Conservation (phyloP, 2,329 filamentous ascomycete genomes). For the Monosporascus sp. region DNA sequence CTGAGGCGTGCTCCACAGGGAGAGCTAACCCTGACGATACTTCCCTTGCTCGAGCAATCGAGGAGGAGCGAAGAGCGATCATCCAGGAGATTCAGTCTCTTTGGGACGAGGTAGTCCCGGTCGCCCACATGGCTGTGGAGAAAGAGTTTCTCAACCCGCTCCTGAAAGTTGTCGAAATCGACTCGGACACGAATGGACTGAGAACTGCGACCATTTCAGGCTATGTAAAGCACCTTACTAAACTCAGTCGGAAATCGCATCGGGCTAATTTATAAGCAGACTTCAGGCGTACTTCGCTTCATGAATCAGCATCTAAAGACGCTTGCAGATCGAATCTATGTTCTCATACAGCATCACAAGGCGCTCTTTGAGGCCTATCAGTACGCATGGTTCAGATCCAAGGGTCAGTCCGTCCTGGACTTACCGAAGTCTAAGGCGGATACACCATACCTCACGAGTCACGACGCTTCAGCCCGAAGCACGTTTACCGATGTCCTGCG, state of each 20-base stretch:
- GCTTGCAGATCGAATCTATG: conserved; percentile 12
- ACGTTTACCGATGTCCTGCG: background rate
- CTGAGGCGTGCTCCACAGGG: conserved; percentile 8
- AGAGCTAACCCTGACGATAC: background rate
- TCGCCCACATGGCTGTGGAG: conserved; percentile 29
- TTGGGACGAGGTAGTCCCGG: conserved; percentile 29
- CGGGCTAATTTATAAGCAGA: conserved; percentile 11
- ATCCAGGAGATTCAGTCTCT: conserved; percentile 26
- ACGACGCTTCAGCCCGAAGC: background rate
- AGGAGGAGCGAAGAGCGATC: conserved; percentile 18
- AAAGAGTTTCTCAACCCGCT: conserved; percentile 24
- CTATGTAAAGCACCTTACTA: conserved; percentile 12
- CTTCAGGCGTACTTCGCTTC: conserved; percentile 16
- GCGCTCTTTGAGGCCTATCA: conserved; percentile 13
- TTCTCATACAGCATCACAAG: conserved; percentile 17
- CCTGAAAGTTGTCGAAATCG: conserved; percentile 6
- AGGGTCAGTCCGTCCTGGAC: background rate
- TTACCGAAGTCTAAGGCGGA: background rate
- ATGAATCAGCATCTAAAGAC: conserved; percentile 21
- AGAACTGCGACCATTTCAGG: conserved; percentile 12
- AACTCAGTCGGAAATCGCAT: background rate
- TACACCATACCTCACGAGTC: background rate
- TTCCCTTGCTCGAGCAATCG: conserved; percentile 5
- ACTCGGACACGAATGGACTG: conserved; percentile 1
- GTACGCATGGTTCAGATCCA: conserved; percentile 1